These are phyloP conservation scores for Tuber umbilicatum DNA, from an alignment of 495 filamentous ascomycete genomes.

Conservation along the genomic window DNA sequence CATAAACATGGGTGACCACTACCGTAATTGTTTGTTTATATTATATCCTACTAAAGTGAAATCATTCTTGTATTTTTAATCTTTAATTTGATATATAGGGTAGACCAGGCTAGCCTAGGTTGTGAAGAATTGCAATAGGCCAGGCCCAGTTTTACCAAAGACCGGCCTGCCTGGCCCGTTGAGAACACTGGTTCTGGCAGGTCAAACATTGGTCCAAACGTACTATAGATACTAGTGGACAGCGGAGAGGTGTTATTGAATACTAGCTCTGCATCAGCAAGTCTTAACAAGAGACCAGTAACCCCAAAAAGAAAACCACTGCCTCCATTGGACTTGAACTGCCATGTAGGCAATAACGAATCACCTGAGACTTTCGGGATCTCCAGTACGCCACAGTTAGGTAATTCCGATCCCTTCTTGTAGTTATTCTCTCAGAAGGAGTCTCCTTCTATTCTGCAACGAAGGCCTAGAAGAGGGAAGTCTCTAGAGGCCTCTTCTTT, in stretches of 20 bases:
- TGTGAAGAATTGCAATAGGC: too few species aligned
- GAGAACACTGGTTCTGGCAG: conserved; percentile 26
- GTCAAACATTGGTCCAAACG: conserved; percentile 44
- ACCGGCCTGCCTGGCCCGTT: too few species aligned
- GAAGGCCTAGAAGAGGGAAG: conserved; percentile 27
- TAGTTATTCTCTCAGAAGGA: conserved; percentile 25
- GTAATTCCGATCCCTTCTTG: conserved; percentile 25
- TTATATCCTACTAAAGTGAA: too few species aligned
- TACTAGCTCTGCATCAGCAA: conserved; percentile 15
- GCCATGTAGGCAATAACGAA: conserved; percentile 10
- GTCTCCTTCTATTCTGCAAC: conserved; percentile 26
- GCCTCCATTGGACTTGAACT: conserved; percentile 41
- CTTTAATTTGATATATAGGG: too few species aligned
- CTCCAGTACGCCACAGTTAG: conserved; percentile 31
- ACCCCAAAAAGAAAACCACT: conserved; percentile 41
- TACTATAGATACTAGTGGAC: conserved; percentile 88
- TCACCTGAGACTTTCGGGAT: conserved; percentile 13
- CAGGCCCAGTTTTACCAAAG: too few species aligned
- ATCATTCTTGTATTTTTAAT: too few species aligned
- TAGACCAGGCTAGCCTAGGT: too few species aligned
- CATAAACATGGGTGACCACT: too few species aligned
- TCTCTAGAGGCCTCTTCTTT: conserved; percentile 24
- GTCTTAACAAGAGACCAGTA: conserved; percentile 38
- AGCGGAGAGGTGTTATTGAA: conserved; percentile 49
- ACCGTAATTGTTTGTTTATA: too few species aligned